Base-by-base conservation (phyloP, 1,284 basidiomycete species). In the Cystobasidiaceae sp. region DNA sequence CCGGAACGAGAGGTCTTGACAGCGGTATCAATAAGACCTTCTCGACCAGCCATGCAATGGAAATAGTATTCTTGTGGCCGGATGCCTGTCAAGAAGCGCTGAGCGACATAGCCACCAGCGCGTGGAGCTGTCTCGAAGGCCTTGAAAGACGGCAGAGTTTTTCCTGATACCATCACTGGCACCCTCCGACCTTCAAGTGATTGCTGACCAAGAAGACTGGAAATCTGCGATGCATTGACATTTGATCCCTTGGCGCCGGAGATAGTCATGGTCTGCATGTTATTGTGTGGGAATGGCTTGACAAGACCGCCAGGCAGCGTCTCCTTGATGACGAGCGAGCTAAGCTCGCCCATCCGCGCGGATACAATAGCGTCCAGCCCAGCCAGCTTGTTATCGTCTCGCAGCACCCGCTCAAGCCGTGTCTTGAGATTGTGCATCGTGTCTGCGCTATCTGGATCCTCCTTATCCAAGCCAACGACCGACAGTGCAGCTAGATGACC, bases 1-100 rank as follows among this genome's bases (percentile, higher is more conserved):
- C 96, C 96, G 9, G 96, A 99, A 70, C 96, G 90, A 70, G 90
- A 91, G 4, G 96, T 99, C 80, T 99, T 99, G 78, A 99, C 96
- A 52, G 96, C 96, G 9, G 96, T 99, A 77, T 99, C 96, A 74
- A 98, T 99, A 33, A 99, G 83, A 77, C 96, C 96, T 80, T 98
- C 96, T 73, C 96, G 86, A 59, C 96, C 96, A 67, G 96, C 93
- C 96, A 99, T 99, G 78, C 96, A 97, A 80, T 98, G 96, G 84
- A 99, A 99, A 81, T 97, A 99, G 80, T 97, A 99, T 78, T 99
- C 96, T 77, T 99, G 96, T 0, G 96, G 96, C 69, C 89, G 90
- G 76, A 99, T 88, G 67, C 96, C 96, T 19, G 96, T 98, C 81
- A 99, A 84, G 84, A 99, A 99, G 56, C 96, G 91, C 77, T 93